Evolutionary conservation across 2,329 filamentous ascomycete species (phyloP).

Genomic region (Nemania serpens): DNA sequence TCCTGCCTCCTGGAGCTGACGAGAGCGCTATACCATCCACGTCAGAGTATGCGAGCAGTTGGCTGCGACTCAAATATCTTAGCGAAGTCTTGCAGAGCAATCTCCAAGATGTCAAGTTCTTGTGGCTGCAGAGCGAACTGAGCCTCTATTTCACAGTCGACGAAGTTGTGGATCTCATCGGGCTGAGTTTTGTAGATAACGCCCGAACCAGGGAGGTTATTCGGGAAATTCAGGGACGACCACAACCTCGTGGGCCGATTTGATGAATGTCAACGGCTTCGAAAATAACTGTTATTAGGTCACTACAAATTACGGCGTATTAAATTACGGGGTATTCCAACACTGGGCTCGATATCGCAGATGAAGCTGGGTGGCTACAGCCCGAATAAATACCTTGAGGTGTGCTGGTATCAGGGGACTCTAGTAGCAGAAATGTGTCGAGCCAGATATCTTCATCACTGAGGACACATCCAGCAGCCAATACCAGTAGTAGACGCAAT

Average conservation of each 20-base stretch:
- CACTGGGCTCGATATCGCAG: too few relatives aligned
- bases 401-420: too few relatives aligned
- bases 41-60: slow-evolving; percentile 63
- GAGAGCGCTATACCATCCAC: slow-evolving; percentile 57
- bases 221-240: slow-evolving; percentile 59
- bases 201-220: slow-evolving; percentile 61
- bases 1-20: slow-evolving; percentile 48
- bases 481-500: too few relatives aligned
- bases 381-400: too few relatives aligned
- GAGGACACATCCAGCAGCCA: too few relatives aligned
- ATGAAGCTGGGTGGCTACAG: too few relatives aligned
- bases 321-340: too few relatives aligned
- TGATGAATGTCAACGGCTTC: not conserved
- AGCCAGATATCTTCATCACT: too few relatives aligned
- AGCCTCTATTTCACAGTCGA: slow-evolving; percentile 65
- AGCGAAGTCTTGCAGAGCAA: slow-evolving; percentile 70
- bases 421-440: too few relatives aligned
- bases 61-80: slow-evolving; percentile 68
- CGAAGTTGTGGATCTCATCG: slow-evolving; percentile 66
- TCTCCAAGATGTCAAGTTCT: slow-evolving; percentile 63
- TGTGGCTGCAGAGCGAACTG: slow-evolving; percentile 70
- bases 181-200: slow-evolving; percentile 68
- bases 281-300: not conserved
- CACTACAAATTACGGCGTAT: too few relatives aligned
- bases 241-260: slow-evolving; percentile 44